Evolutionary conservation across 306 rosid species (phyloP).

Genomic region (Begonia peltatifolia): DNA sequence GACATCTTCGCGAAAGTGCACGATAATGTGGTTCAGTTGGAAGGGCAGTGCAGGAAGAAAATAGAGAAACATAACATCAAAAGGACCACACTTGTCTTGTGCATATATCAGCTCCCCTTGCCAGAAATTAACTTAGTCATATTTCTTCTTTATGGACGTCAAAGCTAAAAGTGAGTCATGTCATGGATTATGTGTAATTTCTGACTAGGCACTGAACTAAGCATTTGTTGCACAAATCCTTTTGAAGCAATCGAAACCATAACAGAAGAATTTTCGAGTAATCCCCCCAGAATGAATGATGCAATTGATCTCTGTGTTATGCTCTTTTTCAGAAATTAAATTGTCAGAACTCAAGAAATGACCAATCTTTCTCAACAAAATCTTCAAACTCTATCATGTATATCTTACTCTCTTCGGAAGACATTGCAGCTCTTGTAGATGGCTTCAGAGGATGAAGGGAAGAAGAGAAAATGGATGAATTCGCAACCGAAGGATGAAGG

Average conservation of each 20-base stretch:
- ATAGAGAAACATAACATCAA: constrained; percentile 69
- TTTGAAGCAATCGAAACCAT: constrained; percentile 62
- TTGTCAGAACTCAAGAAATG: constrained; percentile 48
- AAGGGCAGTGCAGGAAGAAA: constrained; percentile 71
- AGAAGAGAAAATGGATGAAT: constrained; percentile 9
- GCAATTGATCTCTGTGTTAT: constrained; percentile 20
- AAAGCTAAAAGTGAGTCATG: constrained; percentile 66
- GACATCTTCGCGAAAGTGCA: constrained; percentile 37
- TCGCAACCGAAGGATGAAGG: background rate
- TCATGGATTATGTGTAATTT: constrained; percentile 38
- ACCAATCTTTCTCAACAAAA: constrained; percentile 61
- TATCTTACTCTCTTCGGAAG: constrained; percentile 35
- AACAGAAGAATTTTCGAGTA: constrained; percentile 51
- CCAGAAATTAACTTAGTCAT: constrained; percentile 80
- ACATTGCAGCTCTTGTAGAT: constrained; percentile 29
- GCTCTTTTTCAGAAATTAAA: constrained; percentile 12
- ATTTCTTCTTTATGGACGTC: constrained; percentile 55
- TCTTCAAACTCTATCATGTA: constrained; percentile 45
- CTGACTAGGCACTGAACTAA: constrained; percentile 22
- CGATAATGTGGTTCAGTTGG: constrained; percentile 37
- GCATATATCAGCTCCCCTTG: constrained; percentile 71
- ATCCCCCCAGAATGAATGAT: constrained; percentile 46
- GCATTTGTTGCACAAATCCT: constrained; percentile 55
- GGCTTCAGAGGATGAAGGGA: too few species aligned
- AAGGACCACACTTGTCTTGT: constrained; percentile 64